Conservation (phyloP, 2,329 filamentous ascomycete species). For the Dichotomopilus funicola region DNA sequence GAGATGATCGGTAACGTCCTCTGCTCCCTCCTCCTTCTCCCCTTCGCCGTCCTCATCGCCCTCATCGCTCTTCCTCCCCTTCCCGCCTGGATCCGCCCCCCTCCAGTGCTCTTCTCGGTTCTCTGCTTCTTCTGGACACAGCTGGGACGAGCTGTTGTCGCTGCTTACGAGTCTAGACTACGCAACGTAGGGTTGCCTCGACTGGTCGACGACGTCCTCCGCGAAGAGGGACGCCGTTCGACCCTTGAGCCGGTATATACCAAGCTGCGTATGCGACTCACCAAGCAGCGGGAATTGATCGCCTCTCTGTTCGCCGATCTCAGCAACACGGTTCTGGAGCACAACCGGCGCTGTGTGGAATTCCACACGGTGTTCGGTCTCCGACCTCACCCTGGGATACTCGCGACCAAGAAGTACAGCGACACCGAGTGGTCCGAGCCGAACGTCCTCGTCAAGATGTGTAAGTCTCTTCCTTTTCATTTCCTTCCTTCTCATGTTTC, state of each 20-base stretch:
- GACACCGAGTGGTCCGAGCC: not conserved
- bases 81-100: not conserved
- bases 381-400: not conserved
- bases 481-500: not conserved
- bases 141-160: not conserved
- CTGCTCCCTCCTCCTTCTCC: not conserved
- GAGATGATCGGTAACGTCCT: not conserved
- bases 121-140: not conserved
- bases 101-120: not conserved
- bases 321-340: slow-evolving; percentile 1
- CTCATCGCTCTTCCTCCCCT: not conserved
- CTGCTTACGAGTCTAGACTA: not conserved
- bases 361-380: not conserved
- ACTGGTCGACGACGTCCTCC: slow-evolving; percentile 3
- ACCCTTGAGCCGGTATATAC: not conserved
- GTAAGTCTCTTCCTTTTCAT: not conserved
- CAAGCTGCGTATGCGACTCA: slow-evolving; percentile 4
- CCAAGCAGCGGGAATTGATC: not conserved
- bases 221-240: slow-evolving; percentile 1
- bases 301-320: not conserved
- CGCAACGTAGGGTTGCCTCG: slow-evolving; percentile 7
- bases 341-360: not conserved
- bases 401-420: not conserved
- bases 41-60: not conserved
- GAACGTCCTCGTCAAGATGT: slow-evolving; percentile 1